phyloP scores from a whole-genome alignment of 441 rosid genomes.

The Populus tomentosa region DNA sequence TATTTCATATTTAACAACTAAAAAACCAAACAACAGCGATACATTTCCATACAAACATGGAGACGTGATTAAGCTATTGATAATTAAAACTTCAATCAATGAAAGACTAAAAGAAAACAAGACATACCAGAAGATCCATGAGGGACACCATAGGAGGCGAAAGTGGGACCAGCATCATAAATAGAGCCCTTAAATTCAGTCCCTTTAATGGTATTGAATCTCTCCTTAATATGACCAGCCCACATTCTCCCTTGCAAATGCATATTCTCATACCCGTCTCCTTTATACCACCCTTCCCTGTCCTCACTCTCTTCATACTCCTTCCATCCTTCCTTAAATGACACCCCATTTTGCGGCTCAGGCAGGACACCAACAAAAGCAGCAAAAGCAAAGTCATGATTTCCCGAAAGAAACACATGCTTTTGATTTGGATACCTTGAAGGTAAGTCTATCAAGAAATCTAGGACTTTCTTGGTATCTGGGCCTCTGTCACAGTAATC shows the following conservation, averaged over 20 bases:
- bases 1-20: no score
- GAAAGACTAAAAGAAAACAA: no score
- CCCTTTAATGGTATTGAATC: slow-evolving; percentile 44
- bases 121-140: no score
- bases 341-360: slow-evolving; percentile 39
- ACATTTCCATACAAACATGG: no score
- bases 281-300: slow-evolving; percentile 77
- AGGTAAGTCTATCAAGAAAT: slow-evolving; percentile 56
- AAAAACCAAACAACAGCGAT: no score
- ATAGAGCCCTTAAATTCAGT: slow-evolving; percentile 52
- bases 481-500: slow-evolving; percentile 96
- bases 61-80: no score
- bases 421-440: slow-evolving; percentile 50
- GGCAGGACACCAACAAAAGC: slow-evolving; percentile 59
- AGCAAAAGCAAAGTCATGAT: slow-evolving; percentile 75
- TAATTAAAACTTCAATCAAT: no score
- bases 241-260: slow-evolving; percentile 73
- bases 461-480: slow-evolving; percentile 53
- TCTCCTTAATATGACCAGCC: slow-evolving; percentile 51
- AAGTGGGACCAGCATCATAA: slow-evolving; percentile 50
- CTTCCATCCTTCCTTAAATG: slow-evolving; percentile 56
- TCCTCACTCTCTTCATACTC: slow-evolving; percentile 52
- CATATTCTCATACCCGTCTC: slow-evolving; percentile 65
- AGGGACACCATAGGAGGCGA: no score
- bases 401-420: slow-evolving; percentile 63